These are phyloP conservation scores for Camellia oleifera DNA, from an alignment of 179 eudicot species.

Conservation along the genomic window DNA sequence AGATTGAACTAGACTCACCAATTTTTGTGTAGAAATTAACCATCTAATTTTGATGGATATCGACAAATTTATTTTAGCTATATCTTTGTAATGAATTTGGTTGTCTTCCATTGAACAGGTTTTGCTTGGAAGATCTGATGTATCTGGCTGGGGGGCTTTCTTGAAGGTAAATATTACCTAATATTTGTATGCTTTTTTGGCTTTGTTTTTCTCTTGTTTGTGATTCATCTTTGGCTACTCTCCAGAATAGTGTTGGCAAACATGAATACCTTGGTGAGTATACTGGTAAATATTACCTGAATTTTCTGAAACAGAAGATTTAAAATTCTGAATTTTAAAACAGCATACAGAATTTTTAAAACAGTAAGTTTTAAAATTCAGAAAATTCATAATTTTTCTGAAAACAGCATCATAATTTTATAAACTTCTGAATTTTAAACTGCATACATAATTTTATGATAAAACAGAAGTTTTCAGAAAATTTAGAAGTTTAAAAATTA, in stretches of 20 bases:
- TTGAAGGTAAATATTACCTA: slow-evolving; percentile 58
- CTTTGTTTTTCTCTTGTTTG: not conserved
- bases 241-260: slow-evolving; percentile 77
- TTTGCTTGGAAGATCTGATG: slow-evolving; percentile 91
- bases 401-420: too few species aligned
- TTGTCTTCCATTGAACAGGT: slow-evolving; percentile 46
- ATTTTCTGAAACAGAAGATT: too few species aligned
- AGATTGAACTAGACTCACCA: not conserved
- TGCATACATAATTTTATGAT: too few species aligned
- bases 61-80: not conserved
- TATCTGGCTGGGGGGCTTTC: slow-evolving; percentile 99
- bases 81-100: not conserved
- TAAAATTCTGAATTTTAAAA: too few species aligned
- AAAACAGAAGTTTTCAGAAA: too few species aligned
- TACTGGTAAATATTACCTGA: slow-evolving; percentile 55
- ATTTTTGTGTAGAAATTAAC: not conserved
- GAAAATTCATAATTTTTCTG: too few species aligned
- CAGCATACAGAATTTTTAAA: too few species aligned
- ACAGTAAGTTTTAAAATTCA: too few species aligned
- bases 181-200: not conserved
- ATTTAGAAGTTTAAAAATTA: too few species aligned
- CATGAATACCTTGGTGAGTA: slow-evolving; percentile 98
- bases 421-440: too few species aligned
- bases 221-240: slow-evolving; percentile 15
- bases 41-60: not conserved